Evolutionary conservation across 2,329 filamentous ascomycete genomes (phyloP).

Genomic region (Shiraia bambusicola): DNA sequence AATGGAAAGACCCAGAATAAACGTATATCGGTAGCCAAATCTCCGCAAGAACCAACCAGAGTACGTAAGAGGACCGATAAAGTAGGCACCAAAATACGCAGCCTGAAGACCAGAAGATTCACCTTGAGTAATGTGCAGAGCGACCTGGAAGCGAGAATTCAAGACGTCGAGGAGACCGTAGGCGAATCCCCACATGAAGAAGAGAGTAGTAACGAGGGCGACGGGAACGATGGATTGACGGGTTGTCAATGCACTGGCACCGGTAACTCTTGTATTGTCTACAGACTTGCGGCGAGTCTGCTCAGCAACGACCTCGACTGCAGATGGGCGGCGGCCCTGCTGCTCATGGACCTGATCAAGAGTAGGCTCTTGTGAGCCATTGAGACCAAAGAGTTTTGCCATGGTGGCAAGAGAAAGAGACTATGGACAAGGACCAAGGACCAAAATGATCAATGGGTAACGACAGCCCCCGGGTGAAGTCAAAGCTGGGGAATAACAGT

Average conservation of each 20-base stretch:
- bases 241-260: constrained; percentile 45
- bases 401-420: constrained; percentile 16
- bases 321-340: constrained; percentile 40
- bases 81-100: constrained; percentile 63
- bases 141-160: constrained; percentile 48
- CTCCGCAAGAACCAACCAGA: constrained; percentile 65
- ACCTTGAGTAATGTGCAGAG: constrained; percentile 50
- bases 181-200: constrained; percentile 57
- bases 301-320: constrained; percentile 35
- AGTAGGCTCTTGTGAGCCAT: constrained; percentile 35
- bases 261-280: constrained; percentile 39
- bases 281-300: constrained; percentile 39
- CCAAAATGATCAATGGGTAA: constrained; percentile 1
- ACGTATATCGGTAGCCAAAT: constrained; percentile 78
- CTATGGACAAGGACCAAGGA: neutral
- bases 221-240: constrained; percentile 53
- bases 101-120: constrained; percentile 64
- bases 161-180: constrained; percentile 50
- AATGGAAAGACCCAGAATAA: constrained; percentile 71
- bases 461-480: constrained; percentile 12
- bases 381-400: constrained; percentile 30
- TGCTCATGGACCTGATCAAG: constrained; percentile 41
- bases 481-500: constrained; percentile 20
- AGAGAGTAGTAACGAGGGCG: constrained; percentile 49
- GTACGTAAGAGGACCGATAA: constrained; percentile 56